Evolutionary conservation across 306 rosid genomes (phyloP).

Genomic region (Oxytropis ochrocephala): DNA sequence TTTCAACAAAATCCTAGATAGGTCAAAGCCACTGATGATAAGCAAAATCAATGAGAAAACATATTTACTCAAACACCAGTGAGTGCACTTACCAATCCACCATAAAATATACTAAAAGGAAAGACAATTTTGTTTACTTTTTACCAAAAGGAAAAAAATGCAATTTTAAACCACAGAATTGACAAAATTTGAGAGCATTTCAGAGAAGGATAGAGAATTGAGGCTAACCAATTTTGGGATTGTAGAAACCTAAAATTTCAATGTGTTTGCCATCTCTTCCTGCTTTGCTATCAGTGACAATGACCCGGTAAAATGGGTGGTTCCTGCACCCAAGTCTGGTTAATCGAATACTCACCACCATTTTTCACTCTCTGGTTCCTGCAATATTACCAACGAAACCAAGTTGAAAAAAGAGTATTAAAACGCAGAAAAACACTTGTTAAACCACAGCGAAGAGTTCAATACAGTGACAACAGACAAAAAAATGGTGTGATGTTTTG

Average conservation of each 20-base stretch:
- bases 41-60: not conserved
- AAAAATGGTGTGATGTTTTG: too few relatives aligned
- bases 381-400: not conserved
- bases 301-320: slow-evolving; percentile 78
- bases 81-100: not conserved
- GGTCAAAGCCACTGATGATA: not conserved
- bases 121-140: not conserved
- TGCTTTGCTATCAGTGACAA: slow-evolving; percentile 74
- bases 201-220: not conserved
- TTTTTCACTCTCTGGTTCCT: slow-evolving; percentile 12
- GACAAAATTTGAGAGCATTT: not conserved
- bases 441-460: too few relatives aligned
- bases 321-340: slow-evolving; percentile 75
- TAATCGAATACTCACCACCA: slow-evolving; percentile 84
- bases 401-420: not conserved
- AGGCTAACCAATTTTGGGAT: slow-evolving; percentile 64
- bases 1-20: not conserved
- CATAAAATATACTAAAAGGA: not conserved
- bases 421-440: too few relatives aligned
- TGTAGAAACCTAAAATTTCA: slow-evolving; percentile 74
- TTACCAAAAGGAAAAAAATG: not conserved
- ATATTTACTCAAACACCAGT: not conserved
- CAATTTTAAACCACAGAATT: not conserved
- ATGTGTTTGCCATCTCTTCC: slow-evolving; percentile 83
- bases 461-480: too few relatives aligned